phyloP scores from a whole-genome alignment of 2,329 filamentous ascomycete genomes.

The Cytospora piceicola region DNA sequence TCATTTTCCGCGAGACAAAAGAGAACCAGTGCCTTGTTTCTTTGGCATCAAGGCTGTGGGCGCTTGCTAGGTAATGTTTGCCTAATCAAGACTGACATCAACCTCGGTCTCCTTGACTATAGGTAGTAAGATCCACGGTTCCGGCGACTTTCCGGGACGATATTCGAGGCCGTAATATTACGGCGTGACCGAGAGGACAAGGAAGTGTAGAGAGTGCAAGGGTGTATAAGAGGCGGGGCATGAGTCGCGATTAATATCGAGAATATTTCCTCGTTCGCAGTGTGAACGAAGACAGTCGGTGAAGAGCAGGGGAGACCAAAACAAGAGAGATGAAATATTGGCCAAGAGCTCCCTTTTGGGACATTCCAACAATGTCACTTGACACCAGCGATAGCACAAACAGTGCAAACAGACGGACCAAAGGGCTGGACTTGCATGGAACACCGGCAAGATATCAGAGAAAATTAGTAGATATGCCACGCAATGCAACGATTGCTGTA shows the following conservation, averaged over 20 bases:
- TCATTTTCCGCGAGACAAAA: slow-evolving; percentile 11
- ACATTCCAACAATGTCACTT: slow-evolving; percentile 19
- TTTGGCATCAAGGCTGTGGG: not conserved
- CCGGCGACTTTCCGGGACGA: slow-evolving; percentile 4
- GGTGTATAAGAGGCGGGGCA: slow-evolving; percentile 16
- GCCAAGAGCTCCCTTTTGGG: slow-evolving; percentile 11
- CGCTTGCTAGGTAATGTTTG: not conserved
- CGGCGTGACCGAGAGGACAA: slow-evolving; percentile 6
- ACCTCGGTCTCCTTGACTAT: not conserved
- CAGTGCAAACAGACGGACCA: slow-evolving; percentile 8
- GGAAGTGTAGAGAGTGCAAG: slow-evolving; percentile 20
- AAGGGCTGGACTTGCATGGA: slow-evolving; percentile 18
- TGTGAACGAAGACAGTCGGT: slow-evolving; percentile 21
- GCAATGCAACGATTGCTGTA: slow-evolving; percentile 8
- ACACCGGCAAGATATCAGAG: slow-evolving; percentile 22
- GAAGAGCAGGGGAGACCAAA: slow-evolving; percentile 18
- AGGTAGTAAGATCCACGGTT: not conserved
- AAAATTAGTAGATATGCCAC: slow-evolving; percentile 26
- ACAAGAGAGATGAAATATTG: slow-evolving; percentile 25
- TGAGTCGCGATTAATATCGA: slow-evolving; percentile 14
- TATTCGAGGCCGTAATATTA: slow-evolving; percentile 9
- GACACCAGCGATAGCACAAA: slow-evolving; percentile 12
- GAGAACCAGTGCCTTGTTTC: not conserved
- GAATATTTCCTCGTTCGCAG: slow-evolving; percentile 9
- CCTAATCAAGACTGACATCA: slow-evolving; percentile 6